Conservation (phyloP, 176 grass and related monocot species). For the Echinochloa phyllopogon region DNA sequence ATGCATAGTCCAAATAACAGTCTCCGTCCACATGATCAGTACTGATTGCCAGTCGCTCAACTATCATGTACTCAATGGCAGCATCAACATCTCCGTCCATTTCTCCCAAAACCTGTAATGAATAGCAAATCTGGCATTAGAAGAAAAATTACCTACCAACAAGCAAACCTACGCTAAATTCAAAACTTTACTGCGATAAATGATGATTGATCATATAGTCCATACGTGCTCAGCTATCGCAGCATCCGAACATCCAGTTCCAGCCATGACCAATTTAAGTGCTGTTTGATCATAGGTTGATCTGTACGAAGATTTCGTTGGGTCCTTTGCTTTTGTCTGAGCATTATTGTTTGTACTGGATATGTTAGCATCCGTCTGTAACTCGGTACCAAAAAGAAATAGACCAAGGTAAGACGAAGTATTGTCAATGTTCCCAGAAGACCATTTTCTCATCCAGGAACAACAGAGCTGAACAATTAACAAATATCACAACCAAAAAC, state of each 20-base stretch:
- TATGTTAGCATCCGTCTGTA: slow-evolving; percentile 67
- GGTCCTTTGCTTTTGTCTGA: slow-evolving; percentile 62
- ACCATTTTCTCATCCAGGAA: slow-evolving; percentile 16
- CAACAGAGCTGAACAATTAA: slow-evolving; percentile 33
- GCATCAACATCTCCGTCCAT: slow-evolving; percentile 83
- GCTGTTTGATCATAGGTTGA: slow-evolving; percentile 49
- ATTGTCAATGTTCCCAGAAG: slow-evolving; percentile 28
- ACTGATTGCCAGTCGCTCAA: slow-evolving; percentile 42
- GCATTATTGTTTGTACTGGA: slow-evolving; percentile 49
- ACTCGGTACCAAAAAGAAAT: slow-evolving; percentile 24
- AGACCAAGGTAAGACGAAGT: slow-evolving; percentile 6
- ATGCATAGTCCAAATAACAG: slow-evolving; percentile 41
- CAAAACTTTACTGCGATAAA: slow-evolving; percentile 25
- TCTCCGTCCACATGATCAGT: slow-evolving; percentile 40
- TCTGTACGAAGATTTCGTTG: slow-evolving; percentile 51
- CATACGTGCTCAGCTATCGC: slow-evolving; percentile 66
- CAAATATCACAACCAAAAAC: slow-evolving; percentile 42
- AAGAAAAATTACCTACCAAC: slow-evolving; percentile 27
- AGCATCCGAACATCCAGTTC: slow-evolving; percentile 66
- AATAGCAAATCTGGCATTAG: neutral
- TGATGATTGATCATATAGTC: slow-evolving; percentile 24
- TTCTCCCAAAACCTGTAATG: slow-evolving; percentile 70
- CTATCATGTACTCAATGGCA: slow-evolving; percentile 83
- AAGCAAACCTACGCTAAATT: slow-evolving; percentile 2
- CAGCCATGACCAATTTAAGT: slow-evolving; percentile 75